Percentiles rank a stretch among this genome's conserved stretches.
phyloP scores from a whole-genome alignment of 75 land plant genomes.

The Picea sitchensis region DNA sequence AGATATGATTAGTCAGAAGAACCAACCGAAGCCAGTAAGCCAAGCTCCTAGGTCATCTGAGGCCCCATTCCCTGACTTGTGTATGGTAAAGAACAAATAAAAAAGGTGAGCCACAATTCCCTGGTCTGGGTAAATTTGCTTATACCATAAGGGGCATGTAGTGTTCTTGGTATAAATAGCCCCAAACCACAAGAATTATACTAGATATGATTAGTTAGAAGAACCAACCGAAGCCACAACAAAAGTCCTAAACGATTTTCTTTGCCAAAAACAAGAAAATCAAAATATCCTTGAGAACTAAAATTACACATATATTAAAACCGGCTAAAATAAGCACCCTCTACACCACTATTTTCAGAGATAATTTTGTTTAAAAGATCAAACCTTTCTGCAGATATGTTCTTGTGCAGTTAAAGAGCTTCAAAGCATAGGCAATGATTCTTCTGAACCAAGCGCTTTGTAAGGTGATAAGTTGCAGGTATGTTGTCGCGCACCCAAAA shows the following conservation, averaged over 20 bases:
- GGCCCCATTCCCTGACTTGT: too few species aligned
- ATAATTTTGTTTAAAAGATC: not conserved
- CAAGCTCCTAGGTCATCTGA: too few species aligned
- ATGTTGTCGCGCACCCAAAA: not conserved
- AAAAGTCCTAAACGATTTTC: not conserved
- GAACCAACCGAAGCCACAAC: not conserved
- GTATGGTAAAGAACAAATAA: too few species aligned
- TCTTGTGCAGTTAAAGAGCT: constrained; percentile 25
- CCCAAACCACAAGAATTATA: not conserved
- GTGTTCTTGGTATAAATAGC: not conserved
- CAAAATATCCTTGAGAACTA: not conserved
- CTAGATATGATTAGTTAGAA: not conserved
- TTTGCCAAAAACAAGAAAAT: not conserved
- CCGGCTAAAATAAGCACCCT: not conserved
- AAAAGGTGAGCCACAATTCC: too few species aligned
- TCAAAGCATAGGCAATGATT: not conserved
- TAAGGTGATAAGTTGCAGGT: not conserved
- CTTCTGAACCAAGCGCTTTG: not conserved
- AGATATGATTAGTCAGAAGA: not conserved
- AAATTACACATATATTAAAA: not conserved
- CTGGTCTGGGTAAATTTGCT: too few species aligned
- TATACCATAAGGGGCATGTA: too few species aligned
- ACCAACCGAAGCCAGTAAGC: not conserved
- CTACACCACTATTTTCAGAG: not conserved
- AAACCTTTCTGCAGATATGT: constrained; percentile 4